Evolutionary conservation across 768 basidiomycete species (phyloP).

Genomic region (Mycena kentingensis): DNA sequence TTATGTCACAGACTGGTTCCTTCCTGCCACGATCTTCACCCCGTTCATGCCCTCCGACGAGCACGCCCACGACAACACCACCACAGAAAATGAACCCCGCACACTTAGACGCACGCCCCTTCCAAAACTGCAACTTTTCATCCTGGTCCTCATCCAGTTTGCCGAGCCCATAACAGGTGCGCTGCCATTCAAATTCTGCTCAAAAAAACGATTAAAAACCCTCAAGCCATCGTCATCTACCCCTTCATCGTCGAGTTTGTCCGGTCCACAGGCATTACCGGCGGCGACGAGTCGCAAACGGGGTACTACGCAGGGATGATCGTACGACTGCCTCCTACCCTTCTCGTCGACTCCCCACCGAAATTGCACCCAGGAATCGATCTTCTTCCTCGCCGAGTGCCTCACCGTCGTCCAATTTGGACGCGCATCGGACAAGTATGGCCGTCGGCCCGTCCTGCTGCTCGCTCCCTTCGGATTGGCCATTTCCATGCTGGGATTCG

Average conservation of each 20-base stretch:
- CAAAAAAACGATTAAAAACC: neutral
- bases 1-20: no score
- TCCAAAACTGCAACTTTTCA: conserved; percentile 16
- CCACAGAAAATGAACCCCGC: no score
- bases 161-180: conserved; percentile 12
- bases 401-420: conserved; percentile 27
- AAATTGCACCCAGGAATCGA: conserved; percentile 23
- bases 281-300: conserved; percentile 23
- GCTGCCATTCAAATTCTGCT: neutral
- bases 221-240: conserved; percentile 18
- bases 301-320: conserved; percentile 30
- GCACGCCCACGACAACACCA: no score
- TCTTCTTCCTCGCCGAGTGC: conserved; percentile 28
- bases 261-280: conserved; percentile 24
- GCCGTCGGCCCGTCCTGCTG: conserved; percentile 27
- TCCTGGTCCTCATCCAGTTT: conserved; percentile 15
- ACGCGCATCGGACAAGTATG: conserved; percentile 30
- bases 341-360: neutral
- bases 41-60: no score
- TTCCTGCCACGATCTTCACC: no score
- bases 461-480: conserved; percentile 24
- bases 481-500: conserved; percentile 27
- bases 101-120: conserved; percentile 7
- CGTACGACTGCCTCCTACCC: conserved; percentile 6
- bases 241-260: conserved; percentile 30